Conservation (phyloP, 441 rosid genomes). For the Adansonia madagascariensis region DNA sequence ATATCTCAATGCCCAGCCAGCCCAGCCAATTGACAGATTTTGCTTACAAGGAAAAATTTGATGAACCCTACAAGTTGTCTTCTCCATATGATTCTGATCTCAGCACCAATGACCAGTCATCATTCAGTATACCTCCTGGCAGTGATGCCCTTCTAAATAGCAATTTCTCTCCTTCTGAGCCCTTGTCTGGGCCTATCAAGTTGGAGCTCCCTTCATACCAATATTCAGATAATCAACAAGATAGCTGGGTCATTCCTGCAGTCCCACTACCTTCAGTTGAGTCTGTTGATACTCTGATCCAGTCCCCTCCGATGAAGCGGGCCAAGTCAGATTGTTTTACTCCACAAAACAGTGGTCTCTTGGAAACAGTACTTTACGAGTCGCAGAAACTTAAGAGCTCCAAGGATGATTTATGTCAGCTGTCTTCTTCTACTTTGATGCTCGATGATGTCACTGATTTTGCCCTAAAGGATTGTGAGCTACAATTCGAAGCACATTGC, state of each 20-base stretch:
- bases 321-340: slow-evolving; percentile 56
- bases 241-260: slow-evolving; percentile 67
- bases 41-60: neutral
- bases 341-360: slow-evolving; percentile 80
- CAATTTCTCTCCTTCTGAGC: slow-evolving; percentile 84
- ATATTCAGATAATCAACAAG: slow-evolving; percentile 72
- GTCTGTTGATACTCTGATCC: slow-evolving; percentile 72
- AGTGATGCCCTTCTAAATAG: slow-evolving; percentile 80
- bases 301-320: slow-evolving; percentile 68
- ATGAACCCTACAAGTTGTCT: slow-evolving; percentile 46
- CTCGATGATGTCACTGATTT: slow-evolving; percentile 61
- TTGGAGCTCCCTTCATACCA: slow-evolving; percentile 99
- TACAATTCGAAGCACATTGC: slow-evolving; percentile 66
- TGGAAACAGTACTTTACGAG: slow-evolving; percentile 85
- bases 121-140: slow-evolving; percentile 62
- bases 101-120: slow-evolving; percentile 45
- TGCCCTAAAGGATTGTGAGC: slow-evolving; percentile 46
- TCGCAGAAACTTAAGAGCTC: slow-evolving; percentile 66
- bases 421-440: slow-evolving; percentile 65
- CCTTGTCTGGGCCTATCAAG: slow-evolving; percentile 76
- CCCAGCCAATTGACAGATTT: slow-evolving; percentile 16
- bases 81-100: slow-evolving; percentile 61
- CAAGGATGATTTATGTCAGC: slow-evolving; percentile 67
- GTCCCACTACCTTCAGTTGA: slow-evolving; percentile 64
- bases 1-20: slow-evolving; percentile 34